A percentile compares a stretch with the other conserved stretches of the same genome.
Conservation (phyloP, 257 asterid genomes). For the Henckelia pumila region DNA sequence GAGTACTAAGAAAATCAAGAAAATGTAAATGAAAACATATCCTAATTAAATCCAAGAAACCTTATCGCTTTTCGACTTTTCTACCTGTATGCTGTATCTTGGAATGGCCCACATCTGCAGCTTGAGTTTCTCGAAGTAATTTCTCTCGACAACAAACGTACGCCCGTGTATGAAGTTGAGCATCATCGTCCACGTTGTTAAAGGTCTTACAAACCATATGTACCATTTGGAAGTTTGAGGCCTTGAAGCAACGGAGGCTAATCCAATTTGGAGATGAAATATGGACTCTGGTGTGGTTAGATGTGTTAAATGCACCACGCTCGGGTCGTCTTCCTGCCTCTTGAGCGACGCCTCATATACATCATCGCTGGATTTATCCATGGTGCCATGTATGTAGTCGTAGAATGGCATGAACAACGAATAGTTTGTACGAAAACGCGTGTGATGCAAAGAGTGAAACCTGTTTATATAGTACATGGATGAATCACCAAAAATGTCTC, state of each 20-base stretch:
- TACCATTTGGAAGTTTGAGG: conserved; percentile 52
- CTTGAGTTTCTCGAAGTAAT: conserved; percentile 38
- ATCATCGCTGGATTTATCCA: conserved; percentile 42
- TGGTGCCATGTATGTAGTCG: conserved; percentile 52
- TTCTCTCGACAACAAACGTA: conserved; percentile 49
- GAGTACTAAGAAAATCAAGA: conserved; percentile 38
- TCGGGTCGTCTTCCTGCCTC: conserved; percentile 43
- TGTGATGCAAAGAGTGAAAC: conserved; percentile 66
- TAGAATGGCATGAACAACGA: conserved; percentile 63
- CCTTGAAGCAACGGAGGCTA: conserved; percentile 53
- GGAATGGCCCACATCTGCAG: conserved; percentile 59
- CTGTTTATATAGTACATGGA: conserved; percentile 24
- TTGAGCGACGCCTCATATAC: conserved; percentile 35
- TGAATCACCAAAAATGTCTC: too few species aligned
- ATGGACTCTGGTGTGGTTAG: conserved; percentile 57
- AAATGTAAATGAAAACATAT: neutral
- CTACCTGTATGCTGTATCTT: conserved; percentile 47
- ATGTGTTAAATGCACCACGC: conserved; percentile 57
- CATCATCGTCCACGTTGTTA: conserved; percentile 38
- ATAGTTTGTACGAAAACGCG: conserved; percentile 63
- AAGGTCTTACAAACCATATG: conserved; percentile 48
- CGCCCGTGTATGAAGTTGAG: conserved; percentile 30
- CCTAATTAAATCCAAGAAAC: neutral
- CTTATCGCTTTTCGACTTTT: neutral
- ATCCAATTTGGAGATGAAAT: conserved; percentile 54